Conservation (phyloP, 768 basidiomycete species). For the Lactarius akahatsu region DNA sequence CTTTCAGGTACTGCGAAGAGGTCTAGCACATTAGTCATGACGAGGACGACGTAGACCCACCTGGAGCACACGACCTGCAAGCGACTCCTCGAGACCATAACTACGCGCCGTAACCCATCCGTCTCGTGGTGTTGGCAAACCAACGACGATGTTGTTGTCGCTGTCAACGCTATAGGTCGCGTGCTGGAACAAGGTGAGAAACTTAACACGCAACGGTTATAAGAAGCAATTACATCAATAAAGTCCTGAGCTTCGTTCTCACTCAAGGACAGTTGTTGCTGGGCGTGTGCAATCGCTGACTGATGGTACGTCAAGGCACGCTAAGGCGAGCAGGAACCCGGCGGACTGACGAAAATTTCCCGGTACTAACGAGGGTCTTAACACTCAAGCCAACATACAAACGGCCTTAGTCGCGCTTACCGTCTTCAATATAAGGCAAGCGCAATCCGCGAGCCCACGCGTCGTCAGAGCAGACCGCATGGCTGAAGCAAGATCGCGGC, state of each 20-base stretch:
- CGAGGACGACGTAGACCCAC: not conserved
- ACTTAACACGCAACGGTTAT: not conserved
- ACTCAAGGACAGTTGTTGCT: constrained; percentile 23
- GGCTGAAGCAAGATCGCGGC: constrained; percentile 22
- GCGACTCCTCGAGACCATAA: constrained; percentile 26
- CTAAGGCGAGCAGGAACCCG: not conserved
- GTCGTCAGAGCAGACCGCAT: constrained; percentile 25
- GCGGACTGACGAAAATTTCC: constrained; percentile 23
- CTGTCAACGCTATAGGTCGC: constrained; percentile 28
- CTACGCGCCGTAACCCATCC: constrained; percentile 27
- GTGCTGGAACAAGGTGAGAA: constrained; percentile 10
- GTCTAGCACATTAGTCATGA: not conserved
- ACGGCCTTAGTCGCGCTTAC: constrained; percentile 6
- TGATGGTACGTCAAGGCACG: constrained; percentile 3
- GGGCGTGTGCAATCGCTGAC: constrained; percentile 27
- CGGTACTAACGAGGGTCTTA: constrained; percentile 20
- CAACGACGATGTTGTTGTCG: constrained; percentile 27
- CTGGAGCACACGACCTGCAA: constrained; percentile 24
- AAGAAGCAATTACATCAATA: constrained; percentile 19
- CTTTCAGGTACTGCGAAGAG: constrained; percentile 19
- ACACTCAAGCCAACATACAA: not conserved
- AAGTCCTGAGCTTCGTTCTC: constrained; percentile 29
- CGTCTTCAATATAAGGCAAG: constrained; percentile 23
- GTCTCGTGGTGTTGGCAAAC: constrained; percentile 22
- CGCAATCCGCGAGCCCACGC: constrained; percentile 20